phyloP scores from a whole-genome alignment of 78 protist genomes.

The Tieghemostelium lacteum region DNA sequence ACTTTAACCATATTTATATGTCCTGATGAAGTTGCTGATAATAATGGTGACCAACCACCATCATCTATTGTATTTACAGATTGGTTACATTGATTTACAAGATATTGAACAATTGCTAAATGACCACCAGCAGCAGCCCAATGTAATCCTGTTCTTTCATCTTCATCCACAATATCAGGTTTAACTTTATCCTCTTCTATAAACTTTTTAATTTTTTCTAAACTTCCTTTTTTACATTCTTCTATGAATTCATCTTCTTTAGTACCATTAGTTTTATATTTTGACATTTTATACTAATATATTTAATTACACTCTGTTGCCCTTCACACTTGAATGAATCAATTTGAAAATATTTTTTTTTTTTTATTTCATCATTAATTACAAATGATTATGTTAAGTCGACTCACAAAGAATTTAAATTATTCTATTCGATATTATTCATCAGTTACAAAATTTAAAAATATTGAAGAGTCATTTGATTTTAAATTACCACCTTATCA shows the following conservation, averaged over 20 bases:
- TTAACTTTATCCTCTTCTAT: slow-evolving; percentile 33
- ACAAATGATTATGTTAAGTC: no score
- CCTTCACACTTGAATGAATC: neutral
- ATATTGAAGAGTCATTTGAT: slow-evolving; percentile 29
- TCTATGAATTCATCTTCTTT: slow-evolving; percentile 61
- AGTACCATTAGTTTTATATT: slow-evolving; percentile 32
- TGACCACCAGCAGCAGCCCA: slow-evolving; percentile 56
- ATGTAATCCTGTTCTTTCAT: slow-evolving; percentile 62
- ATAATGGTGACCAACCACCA: slow-evolving; percentile 68
- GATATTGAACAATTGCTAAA: slow-evolving; percentile 1
- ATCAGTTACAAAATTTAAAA: slow-evolving; percentile 4
- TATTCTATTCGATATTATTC: neutral
- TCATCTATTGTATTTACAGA: slow-evolving; percentile 45
- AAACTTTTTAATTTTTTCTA: neutral
- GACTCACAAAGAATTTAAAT: no score
- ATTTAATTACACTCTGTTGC: neutral
- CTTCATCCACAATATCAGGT: slow-evolving; percentile 29
- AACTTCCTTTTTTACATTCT: slow-evolving; percentile 21
- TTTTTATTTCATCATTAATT: no score
- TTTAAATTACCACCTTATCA: slow-evolving; percentile 15
- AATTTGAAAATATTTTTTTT: no score
- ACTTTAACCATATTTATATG: slow-evolving; percentile 44
- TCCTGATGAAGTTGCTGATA: slow-evolving; percentile 11
- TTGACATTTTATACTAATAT: slow-evolving; percentile 16
- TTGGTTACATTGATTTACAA: neutral